These are phyloP conservation scores for Phragmites australis DNA, from an alignment of 176 grass and related monocot genomes.

Conservation along the genomic window DNA sequence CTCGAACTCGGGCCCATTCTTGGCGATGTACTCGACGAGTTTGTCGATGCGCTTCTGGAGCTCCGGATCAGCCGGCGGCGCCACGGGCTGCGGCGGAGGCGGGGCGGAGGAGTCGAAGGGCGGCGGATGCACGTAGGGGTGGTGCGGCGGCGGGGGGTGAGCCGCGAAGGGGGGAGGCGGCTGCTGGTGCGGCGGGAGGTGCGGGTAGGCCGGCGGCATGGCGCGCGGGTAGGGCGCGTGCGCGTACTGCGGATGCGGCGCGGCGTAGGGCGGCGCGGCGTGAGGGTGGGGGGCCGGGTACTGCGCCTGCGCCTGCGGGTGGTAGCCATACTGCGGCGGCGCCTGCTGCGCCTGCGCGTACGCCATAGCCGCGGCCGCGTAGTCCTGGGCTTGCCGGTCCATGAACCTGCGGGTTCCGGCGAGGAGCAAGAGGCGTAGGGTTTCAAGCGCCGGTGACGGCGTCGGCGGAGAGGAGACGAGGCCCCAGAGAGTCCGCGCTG, in stretches of 20 bases:
- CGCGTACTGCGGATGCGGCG: conserved; percentile 65
- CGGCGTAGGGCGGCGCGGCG: conserved; percentile 43
- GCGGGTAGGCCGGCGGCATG: conserved; percentile 58
- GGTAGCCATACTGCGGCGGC: conserved; percentile 72
- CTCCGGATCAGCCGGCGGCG: conserved; percentile 75
- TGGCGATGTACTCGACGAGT: conserved; percentile 89
- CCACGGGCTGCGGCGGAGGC: conserved; percentile 49
- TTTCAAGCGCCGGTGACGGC: conserved; percentile 12
- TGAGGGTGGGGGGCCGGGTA: conserved; percentile 60
- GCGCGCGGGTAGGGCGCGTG: conserved; percentile 59
- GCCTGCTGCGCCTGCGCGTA: conserved; percentile 81
- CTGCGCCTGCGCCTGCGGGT: conserved; percentile 71
- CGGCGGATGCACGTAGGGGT: conserved; percentile 58
- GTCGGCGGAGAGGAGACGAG: conserved; percentile 34
- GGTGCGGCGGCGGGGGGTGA: conserved; percentile 49
- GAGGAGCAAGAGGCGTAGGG: conserved; percentile 19
- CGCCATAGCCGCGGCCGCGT: conserved; percentile 68
- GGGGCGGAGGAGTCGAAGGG: conserved; percentile 43
- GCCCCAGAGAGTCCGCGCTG: too few species aligned
- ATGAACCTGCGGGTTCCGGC: conserved; percentile 30
- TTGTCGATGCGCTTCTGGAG: conserved; percentile 98
- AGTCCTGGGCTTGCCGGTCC: conserved; percentile 86
- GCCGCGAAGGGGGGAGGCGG: conserved; percentile 34
- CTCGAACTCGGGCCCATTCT: conserved; percentile 92
- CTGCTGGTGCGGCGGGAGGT: conserved; percentile 55